These are phyloP conservation scores for Chloris gayana DNA, from an alignment of 176 grass and related monocot species.

Conservation along the genomic window DNA sequence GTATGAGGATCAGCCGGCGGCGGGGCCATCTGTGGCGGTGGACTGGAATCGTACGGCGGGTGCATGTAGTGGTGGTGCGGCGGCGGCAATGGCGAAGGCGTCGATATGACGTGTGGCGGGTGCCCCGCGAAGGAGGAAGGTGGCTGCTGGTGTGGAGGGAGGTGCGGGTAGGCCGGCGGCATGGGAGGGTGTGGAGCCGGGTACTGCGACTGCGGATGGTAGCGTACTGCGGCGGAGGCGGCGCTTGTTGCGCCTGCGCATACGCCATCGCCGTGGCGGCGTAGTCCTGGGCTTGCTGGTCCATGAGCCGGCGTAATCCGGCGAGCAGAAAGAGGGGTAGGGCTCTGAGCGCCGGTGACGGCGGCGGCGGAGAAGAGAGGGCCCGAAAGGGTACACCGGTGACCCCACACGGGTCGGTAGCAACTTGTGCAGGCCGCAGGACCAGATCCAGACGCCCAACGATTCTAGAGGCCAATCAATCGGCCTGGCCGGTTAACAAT, in stretches of 20 bases:
- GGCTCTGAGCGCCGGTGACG: slow-evolving; percentile 14
- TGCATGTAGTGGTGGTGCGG: slow-evolving; percentile 54
- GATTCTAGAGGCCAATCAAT: too few relatives aligned
- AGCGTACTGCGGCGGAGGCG: slow-evolving; percentile 63
- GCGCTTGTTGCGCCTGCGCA: slow-evolving; percentile 71
- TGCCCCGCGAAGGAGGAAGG: slow-evolving; percentile 41
- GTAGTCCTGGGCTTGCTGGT: slow-evolving; percentile 81
- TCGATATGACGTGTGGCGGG: slow-evolving; percentile 58
- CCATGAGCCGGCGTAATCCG: slow-evolving; percentile 50
- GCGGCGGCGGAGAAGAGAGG: slow-evolving; percentile 34
- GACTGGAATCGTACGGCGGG: slow-evolving; percentile 56
- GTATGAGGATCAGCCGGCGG: slow-evolving; percentile 80
- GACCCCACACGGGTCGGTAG: too few relatives aligned
- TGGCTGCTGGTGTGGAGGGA: slow-evolving; percentile 52
- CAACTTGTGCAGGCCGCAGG: not conserved
- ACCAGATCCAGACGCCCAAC: too few relatives aligned
- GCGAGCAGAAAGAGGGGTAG: slow-evolving; percentile 2
- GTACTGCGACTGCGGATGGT: slow-evolving; percentile 80
- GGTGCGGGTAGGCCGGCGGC: slow-evolving; percentile 52
- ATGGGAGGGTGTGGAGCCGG: slow-evolving; percentile 57
- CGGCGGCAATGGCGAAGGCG: slow-evolving; percentile 39
- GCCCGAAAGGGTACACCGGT: too few relatives aligned
- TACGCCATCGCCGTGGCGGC: slow-evolving; percentile 75
- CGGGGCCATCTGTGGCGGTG: slow-evolving; percentile 49
- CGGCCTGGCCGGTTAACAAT: too few relatives aligned